Conservation (phyloP, 2,329 filamentous ascomycete genomes). For the Diplodia seriata region DNA sequence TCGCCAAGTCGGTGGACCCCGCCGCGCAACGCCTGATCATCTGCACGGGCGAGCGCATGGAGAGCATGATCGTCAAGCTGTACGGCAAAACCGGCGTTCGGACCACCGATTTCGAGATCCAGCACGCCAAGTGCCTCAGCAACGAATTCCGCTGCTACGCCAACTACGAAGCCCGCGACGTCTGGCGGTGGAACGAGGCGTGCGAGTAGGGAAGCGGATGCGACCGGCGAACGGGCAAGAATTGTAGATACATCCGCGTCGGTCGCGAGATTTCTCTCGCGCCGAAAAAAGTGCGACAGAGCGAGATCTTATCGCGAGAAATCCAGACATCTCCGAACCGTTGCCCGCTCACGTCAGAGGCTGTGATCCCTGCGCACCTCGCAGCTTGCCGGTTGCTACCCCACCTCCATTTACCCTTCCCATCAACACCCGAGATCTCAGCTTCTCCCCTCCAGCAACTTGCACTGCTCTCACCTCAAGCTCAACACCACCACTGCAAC, state of each 20-base stretch:
- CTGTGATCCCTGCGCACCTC: conserved; percentile 14
- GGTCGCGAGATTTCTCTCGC: background rate
- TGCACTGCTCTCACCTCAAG: background rate
- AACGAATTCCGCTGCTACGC: conserved; percentile 84
- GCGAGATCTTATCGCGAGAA: conserved; percentile 13
- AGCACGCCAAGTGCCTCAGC: conserved; percentile 74
- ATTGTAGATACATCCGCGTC: conserved; percentile 1
- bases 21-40: conserved; percentile 60
- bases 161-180: conserved; percentile 70
- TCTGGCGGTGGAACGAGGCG: conserved; percentile 47
- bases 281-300: background rate
- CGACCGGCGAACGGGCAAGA: conserved; percentile 3
- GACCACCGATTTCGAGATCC: conserved; percentile 72
- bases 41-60: conserved; percentile 81
- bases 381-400: background rate
- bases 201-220: conserved; percentile 25
- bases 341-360: conserved; percentile 7
- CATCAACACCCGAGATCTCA: conserved; percentile 7
- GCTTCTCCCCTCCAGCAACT: background rate
- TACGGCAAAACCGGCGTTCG: conserved; percentile 68
- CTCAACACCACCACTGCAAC: background rate
- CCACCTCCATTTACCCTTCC: conserved; percentile 24
- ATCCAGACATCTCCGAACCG: conserved; percentile 14
- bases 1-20: conserved; percentile 61
- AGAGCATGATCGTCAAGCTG: conserved; percentile 67